Evolutionary conservation across 768 basidiomycete species (phyloP).

Genomic region (Sistotremastrum niveocremeum): DNA sequence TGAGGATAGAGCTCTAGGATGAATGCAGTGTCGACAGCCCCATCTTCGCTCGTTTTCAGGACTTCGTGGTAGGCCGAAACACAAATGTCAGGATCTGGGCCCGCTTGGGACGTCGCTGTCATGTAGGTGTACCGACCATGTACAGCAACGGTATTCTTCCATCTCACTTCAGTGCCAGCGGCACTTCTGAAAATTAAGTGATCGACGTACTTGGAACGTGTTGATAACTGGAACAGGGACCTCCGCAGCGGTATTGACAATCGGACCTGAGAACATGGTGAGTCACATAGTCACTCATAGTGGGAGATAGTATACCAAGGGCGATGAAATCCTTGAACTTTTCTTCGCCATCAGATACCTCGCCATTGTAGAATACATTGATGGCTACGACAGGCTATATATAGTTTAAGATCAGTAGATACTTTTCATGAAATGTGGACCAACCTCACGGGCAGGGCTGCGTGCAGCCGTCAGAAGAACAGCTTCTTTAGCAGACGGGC

Average conservation of each 20-base stretch:
- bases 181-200: too few species aligned
- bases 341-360: conserved; percentile 11
- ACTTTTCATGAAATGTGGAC: background rate
- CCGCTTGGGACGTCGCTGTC: too few species aligned
- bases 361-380: conserved; percentile 13
- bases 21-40: background rate
- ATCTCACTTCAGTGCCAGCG: too few species aligned
- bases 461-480: background rate
- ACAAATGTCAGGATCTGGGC: too few species aligned
- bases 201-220: too few species aligned
- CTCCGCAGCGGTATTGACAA: conserved; percentile 10
- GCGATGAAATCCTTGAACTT: conserved; percentile 14
- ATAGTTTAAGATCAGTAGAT: background rate
- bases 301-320: conserved; percentile 6
- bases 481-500: background rate
- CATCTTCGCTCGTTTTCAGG: too few species aligned
- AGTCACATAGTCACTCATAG: background rate
- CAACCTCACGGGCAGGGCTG: background rate
- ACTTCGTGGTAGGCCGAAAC: too few species aligned
- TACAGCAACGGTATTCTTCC: too few species aligned
- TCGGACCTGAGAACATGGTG: conserved; percentile 1
- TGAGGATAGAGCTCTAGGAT: conserved; percentile 4
- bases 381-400: conserved; percentile 8
- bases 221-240: conserved; percentile 1
- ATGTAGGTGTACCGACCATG: too few species aligned